Evolutionary conservation across 129 eudicot genomes (phyloP).

Genomic region (Scalesia atractyloides): DNA sequence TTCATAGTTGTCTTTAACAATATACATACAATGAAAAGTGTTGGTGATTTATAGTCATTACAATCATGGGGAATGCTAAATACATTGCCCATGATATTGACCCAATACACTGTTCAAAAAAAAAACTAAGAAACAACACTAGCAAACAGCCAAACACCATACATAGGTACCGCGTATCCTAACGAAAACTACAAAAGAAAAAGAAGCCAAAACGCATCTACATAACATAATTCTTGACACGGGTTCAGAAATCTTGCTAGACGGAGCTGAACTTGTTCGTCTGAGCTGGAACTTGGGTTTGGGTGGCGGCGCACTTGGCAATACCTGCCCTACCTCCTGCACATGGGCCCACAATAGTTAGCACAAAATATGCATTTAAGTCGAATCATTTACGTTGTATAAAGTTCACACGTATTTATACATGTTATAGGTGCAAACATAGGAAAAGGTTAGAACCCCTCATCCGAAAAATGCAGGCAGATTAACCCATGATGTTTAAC

Average conservation of each 20-base stretch:
- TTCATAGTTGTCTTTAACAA: constrained; percentile 28
- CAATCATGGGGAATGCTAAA: background rate
- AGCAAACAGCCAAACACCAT: constrained; percentile 31
- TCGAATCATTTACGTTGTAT: background rate
- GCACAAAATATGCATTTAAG: constrained; percentile 2
- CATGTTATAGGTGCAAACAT: background rate
- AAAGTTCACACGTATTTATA: background rate
- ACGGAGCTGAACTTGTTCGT: constrained; percentile 68
- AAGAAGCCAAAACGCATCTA: constrained; percentile 30
- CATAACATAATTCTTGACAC: constrained; percentile 16
- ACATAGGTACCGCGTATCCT: constrained; percentile 9
- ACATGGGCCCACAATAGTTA: constrained; percentile 23
- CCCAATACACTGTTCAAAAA: constrained; percentile 11
- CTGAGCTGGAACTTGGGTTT: constrained; percentile 74
- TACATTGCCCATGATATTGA: constrained; percentile 16
- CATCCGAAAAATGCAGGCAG: too few species aligned
- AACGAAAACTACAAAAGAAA: background rate
- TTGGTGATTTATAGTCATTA: background rate
- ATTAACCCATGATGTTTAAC: too few species aligned
- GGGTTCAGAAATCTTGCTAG: constrained; percentile 21
- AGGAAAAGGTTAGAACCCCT: background rate
- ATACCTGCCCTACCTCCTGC: constrained; percentile 41
- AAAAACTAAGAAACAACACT: constrained; percentile 31
- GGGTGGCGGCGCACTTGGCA: constrained; percentile 62
- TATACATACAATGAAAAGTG: background rate